Evolutionary conservation across 192 early-diverging fungal species (phyloP), one percentile per base, ranked within the genome.

Genomic region (Umbelopsis isabellina): DNA sequence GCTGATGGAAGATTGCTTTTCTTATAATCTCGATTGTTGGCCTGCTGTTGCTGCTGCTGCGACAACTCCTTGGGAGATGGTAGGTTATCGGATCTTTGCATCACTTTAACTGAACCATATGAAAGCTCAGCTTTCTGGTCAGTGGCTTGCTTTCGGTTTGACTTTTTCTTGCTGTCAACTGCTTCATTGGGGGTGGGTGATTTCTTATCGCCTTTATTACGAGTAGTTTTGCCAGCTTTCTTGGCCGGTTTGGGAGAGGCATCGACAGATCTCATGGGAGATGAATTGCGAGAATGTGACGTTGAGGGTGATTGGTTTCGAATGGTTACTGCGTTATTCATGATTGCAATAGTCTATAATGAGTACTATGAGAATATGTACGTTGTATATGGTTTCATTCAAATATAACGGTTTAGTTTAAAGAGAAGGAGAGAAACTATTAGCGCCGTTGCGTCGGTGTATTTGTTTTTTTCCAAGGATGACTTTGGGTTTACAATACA

Each of bases 1-100:
- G 81, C 73, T 12, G 79, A 72, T 5, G 65, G 50, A n/a, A 72
- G 33, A 48, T 67, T 72, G 22, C 50, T 66, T 23, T 76, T 65
- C 27, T 65, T 50, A 22, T 67, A 49, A 21, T 55, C 67, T 33
- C 67, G 72, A n/a, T 61, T 25, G 16, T 61, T 61, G 18, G 30
- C 20, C 20, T 49, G 48, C 48, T 10, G 48, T 16, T 20, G 12
- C 4, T 27, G 23, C 13, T 61, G 23, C 30, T 61, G 27, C 55
- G 25, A 33, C 6, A 10, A 41, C 10, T 41, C 37, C 37, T 41
- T 41, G 37, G 37, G 37, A 10, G 16, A 4, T 3, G 55, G 27
- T 16, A 61, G 13, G 15, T 61, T 35, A 18, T 30, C 16, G 30
- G 25, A 16, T n/a, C 30, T 8, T 61, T 61, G 55, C 21, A 61